These are phyloP conservation scores for Populus pruinosa DNA, from an alignment of 345 rosid species.

Conservation along the genomic window DNA sequence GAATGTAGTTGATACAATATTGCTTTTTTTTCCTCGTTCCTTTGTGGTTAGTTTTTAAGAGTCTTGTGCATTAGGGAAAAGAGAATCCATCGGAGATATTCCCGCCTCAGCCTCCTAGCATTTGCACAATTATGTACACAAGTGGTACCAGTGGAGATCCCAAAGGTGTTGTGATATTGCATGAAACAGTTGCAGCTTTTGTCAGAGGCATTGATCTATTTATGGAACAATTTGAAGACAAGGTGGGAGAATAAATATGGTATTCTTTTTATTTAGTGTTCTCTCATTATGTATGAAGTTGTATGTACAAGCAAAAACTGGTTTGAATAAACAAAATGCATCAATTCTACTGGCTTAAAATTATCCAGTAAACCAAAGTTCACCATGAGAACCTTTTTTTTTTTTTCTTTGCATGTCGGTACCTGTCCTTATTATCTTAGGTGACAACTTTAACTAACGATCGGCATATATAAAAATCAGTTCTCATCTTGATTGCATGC, in stretches of 20 bases:
- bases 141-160: constrained; percentile 99
- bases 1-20: background rate
- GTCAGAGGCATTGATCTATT: constrained; percentile 73
- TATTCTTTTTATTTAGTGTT: background rate
- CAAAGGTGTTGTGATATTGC: constrained; percentile 87
- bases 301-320: no score
- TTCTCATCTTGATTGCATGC: background rate
- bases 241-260: constrained; percentile 39
- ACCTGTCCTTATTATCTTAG: no score
- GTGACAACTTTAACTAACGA: no score
- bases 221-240: constrained; percentile 85
- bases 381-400: no score
- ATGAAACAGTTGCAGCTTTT: constrained; percentile 58
- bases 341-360: no score
- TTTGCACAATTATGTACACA: constrained; percentile 95
- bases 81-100: constrained; percentile 45
- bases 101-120: constrained; percentile 60
- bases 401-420: no score
- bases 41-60: background rate
- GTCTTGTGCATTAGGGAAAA: constrained; percentile 49
- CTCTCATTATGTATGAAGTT: background rate
- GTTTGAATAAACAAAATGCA: no score
- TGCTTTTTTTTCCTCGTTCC: background rate
- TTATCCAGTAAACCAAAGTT: no score
- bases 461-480: background rate